Percentiles rank a stretch among this genome's conserved stretches.
phyloP scores from a whole-genome alignment of 768 basidiomycete genomes.

The Trametopsis cervina region DNA sequence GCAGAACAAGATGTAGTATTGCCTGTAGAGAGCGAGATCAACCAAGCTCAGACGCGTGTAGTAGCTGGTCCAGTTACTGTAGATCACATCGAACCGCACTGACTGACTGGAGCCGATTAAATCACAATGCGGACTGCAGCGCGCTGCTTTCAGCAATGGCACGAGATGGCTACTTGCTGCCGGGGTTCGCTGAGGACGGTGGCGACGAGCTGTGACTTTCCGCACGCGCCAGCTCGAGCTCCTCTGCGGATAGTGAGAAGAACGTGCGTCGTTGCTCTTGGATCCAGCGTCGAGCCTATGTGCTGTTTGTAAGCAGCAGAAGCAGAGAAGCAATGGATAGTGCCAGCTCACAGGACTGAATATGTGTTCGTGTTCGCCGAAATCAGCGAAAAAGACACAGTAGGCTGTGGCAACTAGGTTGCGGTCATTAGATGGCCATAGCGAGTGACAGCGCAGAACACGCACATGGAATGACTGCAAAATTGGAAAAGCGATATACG shows the following conservation, averaged over 20 bases:
- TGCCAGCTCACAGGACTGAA: conserved; percentile 51
- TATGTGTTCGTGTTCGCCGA: conserved; percentile 65
- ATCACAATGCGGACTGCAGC: too few relatives aligned
- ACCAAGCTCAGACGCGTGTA: too few relatives aligned
- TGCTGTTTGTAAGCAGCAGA: conserved; percentile 5
- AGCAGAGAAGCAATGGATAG: not conserved
- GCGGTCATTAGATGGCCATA: not conserved
- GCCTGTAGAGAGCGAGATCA: too few relatives aligned
- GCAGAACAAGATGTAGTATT: too few relatives aligned
- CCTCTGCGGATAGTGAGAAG: conserved; percentile 53
- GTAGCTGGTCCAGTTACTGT: too few relatives aligned
- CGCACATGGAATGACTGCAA: conserved; percentile 49
- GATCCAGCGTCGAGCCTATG: conserved; percentile 55
- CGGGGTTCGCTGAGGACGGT: too few relatives aligned
- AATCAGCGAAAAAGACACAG: conserved; percentile 56
- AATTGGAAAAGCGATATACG: conserved; percentile 42
- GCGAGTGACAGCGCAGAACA: conserved; percentile 8
- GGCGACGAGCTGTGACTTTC: not conserved
- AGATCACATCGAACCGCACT: too few relatives aligned
- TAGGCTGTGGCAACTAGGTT: conserved; percentile 45
- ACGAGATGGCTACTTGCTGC: too few relatives aligned
- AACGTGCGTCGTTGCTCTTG: conserved; percentile 41
- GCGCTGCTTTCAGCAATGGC: too few relatives aligned
- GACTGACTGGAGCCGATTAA: too few relatives aligned
- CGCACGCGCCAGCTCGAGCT: conserved; percentile 33